Base-by-base conservation (phyloP, 306 rosid species). In the Cucumis melo region DNA sequence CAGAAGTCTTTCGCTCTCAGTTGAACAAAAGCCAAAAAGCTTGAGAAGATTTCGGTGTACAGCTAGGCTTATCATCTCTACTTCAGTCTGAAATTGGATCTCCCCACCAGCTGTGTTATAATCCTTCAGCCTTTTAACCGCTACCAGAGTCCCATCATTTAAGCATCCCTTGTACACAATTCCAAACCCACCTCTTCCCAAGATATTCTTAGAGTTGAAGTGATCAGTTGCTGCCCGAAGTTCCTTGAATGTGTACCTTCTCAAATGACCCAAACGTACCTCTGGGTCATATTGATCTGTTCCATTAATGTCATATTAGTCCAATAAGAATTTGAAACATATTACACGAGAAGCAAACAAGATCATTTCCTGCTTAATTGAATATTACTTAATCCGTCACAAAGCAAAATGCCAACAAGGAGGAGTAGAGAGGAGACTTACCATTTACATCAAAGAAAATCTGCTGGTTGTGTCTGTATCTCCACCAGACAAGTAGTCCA, bases 21-120 rank as follows among this genome's bases (percentile, higher is more conserved):
- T 95, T 15, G 97, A 88, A 86, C 99, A 95, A 75, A 95, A 95
- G 54, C 99, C 99, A 1, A 86, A 86, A 71, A 95, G 98, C 85
- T 91, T 86, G 60, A 95, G 90, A 82, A 95, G 99, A 88, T 95
- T 92, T 62, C 96, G 83, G 78, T 95, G 99, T 11, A 95, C 89
- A 55, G 99, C 99, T 87, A 95, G 84, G 81, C 99, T 95, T 80
- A 95, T 95, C 38, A 96, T 83, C 92, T 95, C 99, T 58, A 94
- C 99, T 89, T 94, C 99, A 32, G 99, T 94, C 84, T 94, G 98
- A 83, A 94, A 91, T 82, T 94, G 99, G 79, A 92, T 94, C 86
- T 94, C 99, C 53, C 99, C 99, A 66, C 93, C 99, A 41, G 91
- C 91, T 16, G 93, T 86, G 81, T 90, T 95, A 60, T 90, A 95